Evolutionary conservation across 2,329 filamentous ascomycete genomes (phyloP).

Genomic region (Triangularia verruculosa): DNA sequence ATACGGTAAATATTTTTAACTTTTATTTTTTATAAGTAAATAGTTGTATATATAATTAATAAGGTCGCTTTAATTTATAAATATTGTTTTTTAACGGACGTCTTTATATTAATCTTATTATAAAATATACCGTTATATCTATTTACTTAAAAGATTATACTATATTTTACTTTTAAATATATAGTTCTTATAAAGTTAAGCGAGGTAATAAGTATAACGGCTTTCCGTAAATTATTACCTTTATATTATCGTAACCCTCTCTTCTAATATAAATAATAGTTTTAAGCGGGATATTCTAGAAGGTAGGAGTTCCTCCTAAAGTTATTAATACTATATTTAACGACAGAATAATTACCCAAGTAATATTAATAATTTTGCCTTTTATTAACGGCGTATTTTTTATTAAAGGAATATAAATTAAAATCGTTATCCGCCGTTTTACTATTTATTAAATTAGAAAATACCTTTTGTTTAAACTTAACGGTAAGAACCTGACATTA

Average conservation of each 20-base stretch:
- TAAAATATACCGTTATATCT: conserved; percentile 39
- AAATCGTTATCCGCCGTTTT: conserved; percentile 32
- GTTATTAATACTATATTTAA: conserved; percentile 36
- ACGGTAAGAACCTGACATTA: conserved; percentile 52
- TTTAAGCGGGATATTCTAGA: conserved; percentile 27
- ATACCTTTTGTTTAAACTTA: conserved; percentile 35
- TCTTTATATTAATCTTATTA: conserved; percentile 35
- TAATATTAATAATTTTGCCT: conserved; percentile 29
- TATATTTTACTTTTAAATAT: conserved; percentile 35
- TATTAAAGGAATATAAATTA: conserved; percentile 34
- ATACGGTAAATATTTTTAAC: conserved; percentile 33
- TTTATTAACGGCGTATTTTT: conserved; percentile 34
- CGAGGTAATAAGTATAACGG: conserved; percentile 35
- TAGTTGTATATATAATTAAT: conserved; percentile 33
- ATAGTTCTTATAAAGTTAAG: conserved; percentile 36
- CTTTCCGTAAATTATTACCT: conserved; percentile 26
- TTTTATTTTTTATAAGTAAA: conserved; percentile 35
- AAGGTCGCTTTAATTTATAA: conserved; percentile 34
- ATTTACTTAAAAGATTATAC: conserved; percentile 37
- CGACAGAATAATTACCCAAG: conserved; percentile 33
- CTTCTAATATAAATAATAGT: conserved; percentile 18
- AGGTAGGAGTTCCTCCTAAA: conserved; percentile 30
- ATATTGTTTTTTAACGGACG: conserved; percentile 34
- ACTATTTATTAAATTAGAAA: conserved; percentile 34
- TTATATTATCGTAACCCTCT: no score